These are phyloP conservation scores for Dunaliella primolecta DNA, from an alignment of 139 green algal genomes.

Conservation along the genomic window DNA sequence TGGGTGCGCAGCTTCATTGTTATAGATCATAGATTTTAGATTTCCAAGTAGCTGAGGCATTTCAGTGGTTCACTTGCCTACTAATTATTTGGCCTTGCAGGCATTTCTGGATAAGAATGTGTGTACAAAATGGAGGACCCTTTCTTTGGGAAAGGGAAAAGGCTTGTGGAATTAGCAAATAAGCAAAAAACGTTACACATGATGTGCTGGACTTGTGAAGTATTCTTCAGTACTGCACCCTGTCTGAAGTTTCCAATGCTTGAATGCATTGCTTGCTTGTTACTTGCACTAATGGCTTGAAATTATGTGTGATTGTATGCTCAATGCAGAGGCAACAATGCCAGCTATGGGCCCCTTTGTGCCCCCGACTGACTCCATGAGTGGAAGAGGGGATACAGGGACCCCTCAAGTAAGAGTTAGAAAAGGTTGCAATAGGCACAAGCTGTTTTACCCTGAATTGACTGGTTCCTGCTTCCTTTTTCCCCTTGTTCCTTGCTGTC, in stretches of 20 bases:
- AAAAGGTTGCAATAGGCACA: background rate
- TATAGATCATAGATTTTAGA: no score
- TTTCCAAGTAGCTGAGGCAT: no score
- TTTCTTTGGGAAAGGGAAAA: no score
- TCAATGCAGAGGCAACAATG: background rate
- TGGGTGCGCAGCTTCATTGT: no score
- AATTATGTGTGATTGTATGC: background rate
- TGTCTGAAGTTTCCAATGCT: background rate
- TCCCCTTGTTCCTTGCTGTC: background rate
- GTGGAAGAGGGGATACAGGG: background rate
- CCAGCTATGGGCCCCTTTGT: background rate
- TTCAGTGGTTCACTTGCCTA: no score
- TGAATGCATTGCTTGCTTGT: background rate
- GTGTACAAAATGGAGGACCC: no score
- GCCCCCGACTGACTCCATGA: background rate
- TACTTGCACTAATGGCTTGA: background rate
- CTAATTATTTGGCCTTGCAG: no score
- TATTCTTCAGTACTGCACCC: background rate
- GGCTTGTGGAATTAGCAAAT: no score
- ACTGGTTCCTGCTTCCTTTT: background rate
- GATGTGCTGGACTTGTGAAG: background rate
- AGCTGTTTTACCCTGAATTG: background rate
- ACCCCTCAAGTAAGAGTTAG: background rate
- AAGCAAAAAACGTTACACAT: no score
- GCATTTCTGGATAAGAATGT: no score